Evolutionary conservation across 257 asterid species (phyloP).

Genomic region (Agastache rugosa): DNA sequence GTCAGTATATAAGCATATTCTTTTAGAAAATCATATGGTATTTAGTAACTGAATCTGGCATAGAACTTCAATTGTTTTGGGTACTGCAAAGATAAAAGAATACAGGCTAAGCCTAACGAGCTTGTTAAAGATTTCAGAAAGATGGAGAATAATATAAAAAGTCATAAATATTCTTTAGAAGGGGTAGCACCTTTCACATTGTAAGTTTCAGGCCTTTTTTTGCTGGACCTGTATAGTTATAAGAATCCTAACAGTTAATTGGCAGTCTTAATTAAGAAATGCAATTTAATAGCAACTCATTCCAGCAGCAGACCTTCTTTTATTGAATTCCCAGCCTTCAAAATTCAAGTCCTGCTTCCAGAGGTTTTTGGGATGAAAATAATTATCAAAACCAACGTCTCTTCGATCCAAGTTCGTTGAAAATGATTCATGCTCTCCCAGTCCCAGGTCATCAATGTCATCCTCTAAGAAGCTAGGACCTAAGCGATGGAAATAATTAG

Average conservation of each 20-base stretch:
- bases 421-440: conserved; percentile 46
- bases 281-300: conserved; percentile 11
- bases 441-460: conserved; percentile 45
- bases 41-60: conserved; percentile 17
- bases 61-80: conserved; percentile 19
- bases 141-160: conserved; percentile 25
- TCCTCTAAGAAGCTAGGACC: conserved; percentile 48
- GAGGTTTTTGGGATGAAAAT: conserved; percentile 40
- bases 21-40: conserved; percentile 23
- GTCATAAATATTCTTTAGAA: conserved; percentile 16
- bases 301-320: conserved; percentile 49
- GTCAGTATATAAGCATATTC: conserved; percentile 17
- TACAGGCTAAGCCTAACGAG: neutral
- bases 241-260: conserved; percentile 17
- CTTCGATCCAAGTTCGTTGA: conserved; percentile 42
- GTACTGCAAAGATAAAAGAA: conserved; percentile 2
- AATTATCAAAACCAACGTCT: conserved; percentile 47
- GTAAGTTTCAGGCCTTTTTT: conserved; percentile 36
- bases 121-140: conserved; percentile 14
- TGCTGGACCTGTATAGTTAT: conserved; percentile 51
- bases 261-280: conserved; percentile 25
- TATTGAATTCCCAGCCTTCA: conserved; percentile 48
- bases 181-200: conserved; percentile 49
- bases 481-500: conserved; percentile 34
- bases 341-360: conserved; percentile 46